These are phyloP conservation scores for Mycena galericulata DNA, from an alignment of 768 basidiomycete genomes.

Conservation along the genomic window DNA sequence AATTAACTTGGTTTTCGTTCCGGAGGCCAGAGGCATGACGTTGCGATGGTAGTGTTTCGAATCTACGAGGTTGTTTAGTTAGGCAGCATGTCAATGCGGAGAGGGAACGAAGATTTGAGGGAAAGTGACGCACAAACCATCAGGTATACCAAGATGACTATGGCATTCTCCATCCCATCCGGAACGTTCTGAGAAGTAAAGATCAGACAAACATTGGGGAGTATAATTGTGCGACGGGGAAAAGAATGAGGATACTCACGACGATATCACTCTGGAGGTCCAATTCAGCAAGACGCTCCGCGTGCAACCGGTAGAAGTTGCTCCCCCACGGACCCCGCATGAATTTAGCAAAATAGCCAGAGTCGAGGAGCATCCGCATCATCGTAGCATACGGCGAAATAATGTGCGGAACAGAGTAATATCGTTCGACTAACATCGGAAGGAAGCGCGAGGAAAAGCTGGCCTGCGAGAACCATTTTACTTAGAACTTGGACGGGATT, in stretches of 20 bases:
- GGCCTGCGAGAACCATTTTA: too few relatives aligned
- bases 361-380: neutral
- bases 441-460: constrained; percentile 14
- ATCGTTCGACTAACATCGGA: neutral
- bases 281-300: neutral
- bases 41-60: constrained; percentile 7
- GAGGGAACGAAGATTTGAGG: too few relatives aligned
- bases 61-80: too few relatives aligned
- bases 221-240: too few relatives aligned
- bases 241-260: neutral
- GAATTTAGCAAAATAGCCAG: constrained; percentile 7
- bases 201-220: too few relatives aligned
- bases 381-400: constrained; percentile 1
- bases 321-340: neutral
- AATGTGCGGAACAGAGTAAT: neutral
- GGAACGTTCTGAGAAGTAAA: neutral
- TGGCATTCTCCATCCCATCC: constrained; percentile 4
- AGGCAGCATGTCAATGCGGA: neutral
- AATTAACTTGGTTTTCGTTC: neutral
- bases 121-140: constrained; percentile 11
- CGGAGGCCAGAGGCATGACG: neutral
- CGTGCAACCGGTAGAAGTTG: neutral
- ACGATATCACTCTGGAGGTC: neutral
- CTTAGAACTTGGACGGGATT: too few relatives aligned
- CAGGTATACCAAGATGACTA: neutral